Conservation (phyloP, 805 yeast species). For the Blastobotrys chiropterorum region DNA sequence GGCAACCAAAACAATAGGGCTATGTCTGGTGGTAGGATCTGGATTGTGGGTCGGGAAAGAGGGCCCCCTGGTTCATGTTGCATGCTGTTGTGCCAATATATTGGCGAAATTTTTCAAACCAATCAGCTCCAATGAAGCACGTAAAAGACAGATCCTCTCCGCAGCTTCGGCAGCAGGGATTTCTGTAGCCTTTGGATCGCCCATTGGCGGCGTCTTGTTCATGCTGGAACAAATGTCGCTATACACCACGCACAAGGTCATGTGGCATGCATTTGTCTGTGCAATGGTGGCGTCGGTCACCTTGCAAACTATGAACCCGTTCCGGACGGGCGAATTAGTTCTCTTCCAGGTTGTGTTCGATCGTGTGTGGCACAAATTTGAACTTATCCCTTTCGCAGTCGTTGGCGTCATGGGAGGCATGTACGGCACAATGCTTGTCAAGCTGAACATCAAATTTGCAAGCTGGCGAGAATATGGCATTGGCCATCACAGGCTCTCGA, state of each 20-base stretch:
- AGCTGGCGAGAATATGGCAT: slow-evolving; percentile 15
- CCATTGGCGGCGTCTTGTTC: slow-evolving; percentile 82
- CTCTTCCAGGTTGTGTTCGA: slow-evolving; percentile 63
- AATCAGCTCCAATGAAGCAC: slow-evolving; percentile 45
- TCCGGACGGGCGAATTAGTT: slow-evolving; percentile 45
- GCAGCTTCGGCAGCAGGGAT: slow-evolving; percentile 84
- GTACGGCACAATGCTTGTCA: slow-evolving; percentile 51
- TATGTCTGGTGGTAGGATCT: slow-evolving; percentile 61
- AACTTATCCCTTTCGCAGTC: slow-evolving; percentile 62
- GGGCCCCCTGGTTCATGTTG: slow-evolving; percentile 79
- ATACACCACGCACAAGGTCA: slow-evolving; percentile 54
- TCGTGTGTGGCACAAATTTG: slow-evolving; percentile 66
- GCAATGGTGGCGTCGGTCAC: slow-evolving; percentile 68
- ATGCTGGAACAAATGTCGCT: slow-evolving; percentile 63
- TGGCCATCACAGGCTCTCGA: neutral
- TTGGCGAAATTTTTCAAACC: slow-evolving; percentile 32
- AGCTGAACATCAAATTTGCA: slow-evolving; percentile 42
- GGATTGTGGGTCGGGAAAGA: slow-evolving; percentile 84
- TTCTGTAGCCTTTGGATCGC: slow-evolving; percentile 78
- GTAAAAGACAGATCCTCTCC: slow-evolving; percentile 53
- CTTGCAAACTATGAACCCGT: slow-evolving; percentile 46
- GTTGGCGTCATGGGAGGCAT: slow-evolving; percentile 68
- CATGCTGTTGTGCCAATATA: slow-evolving; percentile 50
- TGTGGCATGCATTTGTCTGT: slow-evolving; percentile 82
- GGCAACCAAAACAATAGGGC: slow-evolving; percentile 49